Percentiles rank a stretch among this genome's conserved stretches.
These are phyloP conservation scores for Tetrapyrgos nigripes DNA, from an alignment of 1,284 basidiomycete species.

Conservation along the genomic window DNA sequence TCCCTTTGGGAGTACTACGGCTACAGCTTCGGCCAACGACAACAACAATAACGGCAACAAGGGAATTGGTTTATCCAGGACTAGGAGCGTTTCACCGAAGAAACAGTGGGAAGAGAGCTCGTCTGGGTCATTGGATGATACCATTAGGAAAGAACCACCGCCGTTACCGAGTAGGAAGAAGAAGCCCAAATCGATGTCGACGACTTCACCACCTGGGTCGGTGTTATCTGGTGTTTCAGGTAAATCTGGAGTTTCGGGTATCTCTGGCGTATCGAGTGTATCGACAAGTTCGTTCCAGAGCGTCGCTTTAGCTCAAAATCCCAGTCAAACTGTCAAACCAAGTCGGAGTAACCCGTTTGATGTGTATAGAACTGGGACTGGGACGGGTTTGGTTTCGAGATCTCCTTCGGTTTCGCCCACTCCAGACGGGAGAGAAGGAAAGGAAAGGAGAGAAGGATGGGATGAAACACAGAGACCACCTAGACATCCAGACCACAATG, in stretches of 20 bases:
- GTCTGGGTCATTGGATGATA: slow-evolving; percentile 14
- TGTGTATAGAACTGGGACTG: slow-evolving; percentile 10
- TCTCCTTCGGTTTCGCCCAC: slow-evolving; percentile 22
- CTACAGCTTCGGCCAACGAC: no score
- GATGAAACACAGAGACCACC: slow-evolving; percentile 43
- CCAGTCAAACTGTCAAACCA: slow-evolving; percentile 25
- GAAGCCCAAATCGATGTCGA: no score
- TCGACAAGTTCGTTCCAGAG: slow-evolving; percentile 52
- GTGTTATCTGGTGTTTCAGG: no score
- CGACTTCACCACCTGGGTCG: slow-evolving; percentile 40
- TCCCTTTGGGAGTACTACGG: no score
- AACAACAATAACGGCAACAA: no score
- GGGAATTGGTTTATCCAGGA: slow-evolving; percentile 18
- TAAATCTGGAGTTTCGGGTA: no score
- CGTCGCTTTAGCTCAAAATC: slow-evolving; percentile 43
- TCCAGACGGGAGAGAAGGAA: no score
- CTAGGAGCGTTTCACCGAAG: slow-evolving; percentile 36
- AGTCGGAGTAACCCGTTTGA: slow-evolving; percentile 45
- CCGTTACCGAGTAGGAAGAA: slow-evolving; percentile 35
- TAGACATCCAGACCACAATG: slow-evolving; percentile 63
- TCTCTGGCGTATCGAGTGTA: slow-evolving; percentile 14
- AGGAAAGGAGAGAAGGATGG: no score
- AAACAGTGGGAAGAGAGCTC: slow-evolving; percentile 17
- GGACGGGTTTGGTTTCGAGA: slow-evolving; percentile 11
- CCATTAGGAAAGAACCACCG: slow-evolving; percentile 27